Base-by-base conservation (phyloP, 352 stramenopile species). In the Sclerospora graminicola region DNA sequence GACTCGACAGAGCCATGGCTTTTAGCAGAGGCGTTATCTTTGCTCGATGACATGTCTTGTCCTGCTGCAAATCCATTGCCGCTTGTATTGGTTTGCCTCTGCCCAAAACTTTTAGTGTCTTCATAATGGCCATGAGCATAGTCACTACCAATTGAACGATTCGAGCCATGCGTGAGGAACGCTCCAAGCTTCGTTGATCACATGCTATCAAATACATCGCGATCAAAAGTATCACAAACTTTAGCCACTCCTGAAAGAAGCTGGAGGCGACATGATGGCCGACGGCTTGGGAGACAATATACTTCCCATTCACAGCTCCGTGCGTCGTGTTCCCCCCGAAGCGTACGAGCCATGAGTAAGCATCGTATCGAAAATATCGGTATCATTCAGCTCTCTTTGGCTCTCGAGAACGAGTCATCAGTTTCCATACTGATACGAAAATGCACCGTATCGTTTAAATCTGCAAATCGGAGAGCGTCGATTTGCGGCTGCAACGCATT, bases 401-500 rank as follows among this genome's bases (percentile, higher is more conserved):
- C 6, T 26, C 21, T 26, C 6, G 21, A 26, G 4, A 26, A 26
- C 21, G 21, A 26, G 21, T 26, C 21, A 26, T 26, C 21, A 3
- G 21, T 7, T 19, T 48, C 50, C 7, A 63, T 38, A 39, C 69
- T 82, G 23, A 77, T 68, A n/a, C 69, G 64, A 3, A 58, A 69
- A 51, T 77, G 59, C 27, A 71, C 59, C 43, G 79, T 76, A 23
- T 70, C 57, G 10, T 66, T 56, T 2, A 47, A 54, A 19, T 68
- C 63, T 30, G 80, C 68, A 10, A 39, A 54, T 10, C 74, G 54
- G 20, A 86, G 49, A 8, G 68, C 74, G 24, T 84, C 66, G 29
- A 86, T 86, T 13, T 70, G 66, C 34, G 78, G 62, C 15, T 74
- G 70, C 27, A 86, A 57, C 20, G 74, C 83, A 9, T 21, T 44